Evolutionary conservation across 1,284 basidiomycete species (phyloP), one percentile per base, ranked within the genome.

Genomic region (Pisolithus thermaeus): DNA sequence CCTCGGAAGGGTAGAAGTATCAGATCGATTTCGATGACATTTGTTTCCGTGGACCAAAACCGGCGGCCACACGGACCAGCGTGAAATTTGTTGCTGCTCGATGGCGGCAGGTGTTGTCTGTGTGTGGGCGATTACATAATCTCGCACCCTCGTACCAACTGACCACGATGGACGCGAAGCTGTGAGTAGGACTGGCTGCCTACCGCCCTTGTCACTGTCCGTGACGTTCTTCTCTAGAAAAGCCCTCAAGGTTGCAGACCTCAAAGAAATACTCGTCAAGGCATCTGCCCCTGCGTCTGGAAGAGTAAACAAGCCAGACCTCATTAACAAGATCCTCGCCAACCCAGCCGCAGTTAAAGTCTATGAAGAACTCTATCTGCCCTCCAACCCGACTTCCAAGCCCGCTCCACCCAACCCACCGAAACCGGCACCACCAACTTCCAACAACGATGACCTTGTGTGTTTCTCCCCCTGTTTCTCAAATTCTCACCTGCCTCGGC

Each of bases 181-280:
- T 74, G 72, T 68, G 52, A 44, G 68, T 67, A 4, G 30, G 30
- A 12, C 38, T 18, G 30, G 40, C 37, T 3, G 38, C 46, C 47
- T 37, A 8, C 76, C 55, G 44, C 16, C 27, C 28, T 50, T 44
- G 42, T 42, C 35, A 35, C 38, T 22, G 22, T 41, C n/a, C 11
- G 12, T 51, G 8, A 52, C 14, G 16, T 16, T 32, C 38, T 27
- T 28, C 8, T 28, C n/a, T 20, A 56, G 52, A 42, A 59, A 83
- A 70, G 66, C 80, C 2, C 79, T 87, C 71, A 87, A 85, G 67
- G 84, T 88, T 64, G 75, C 76, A 35, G 85, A 87, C 56, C 80
- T 88, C 66, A 83, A 74, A 60, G 75, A 78, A 50, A 76, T 87
- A 57, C 78, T 87, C 59, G 49, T 73, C 47, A 73, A 73, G 45